Percentiles rank a stretch among this genome's conserved stretches.
Conservation (phyloP, 768 basidiomycete species). For the Baorangia bicolor region DNA sequence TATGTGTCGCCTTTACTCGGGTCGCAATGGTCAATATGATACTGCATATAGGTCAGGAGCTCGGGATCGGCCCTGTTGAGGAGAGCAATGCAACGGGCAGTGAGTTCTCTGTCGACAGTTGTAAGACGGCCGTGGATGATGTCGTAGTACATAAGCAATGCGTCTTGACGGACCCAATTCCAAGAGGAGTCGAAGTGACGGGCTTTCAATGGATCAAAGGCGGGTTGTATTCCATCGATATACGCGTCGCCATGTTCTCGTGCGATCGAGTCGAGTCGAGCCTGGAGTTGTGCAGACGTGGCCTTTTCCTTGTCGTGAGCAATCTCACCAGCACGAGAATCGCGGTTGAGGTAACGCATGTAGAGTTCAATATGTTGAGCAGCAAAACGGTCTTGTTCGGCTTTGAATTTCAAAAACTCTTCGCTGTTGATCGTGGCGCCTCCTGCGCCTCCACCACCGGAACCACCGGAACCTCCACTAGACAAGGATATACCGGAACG, state of each 20-base stretch:
- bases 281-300: constrained; percentile 68
- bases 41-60: constrained; percentile 93
- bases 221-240: constrained; percentile 91
- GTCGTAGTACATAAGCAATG: constrained; percentile 95
- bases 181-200: constrained; percentile 98
- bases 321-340: constrained; percentile 90
- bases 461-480: constrained; percentile 61
- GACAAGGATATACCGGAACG: constrained; percentile 85
- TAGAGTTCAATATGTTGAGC: constrained; percentile 93
- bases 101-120: constrained; percentile 94
- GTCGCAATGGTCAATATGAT: constrained; percentile 83
- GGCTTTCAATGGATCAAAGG: constrained; percentile 93
- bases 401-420: constrained; percentile 95
- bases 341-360: constrained; percentile 94
- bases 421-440: constrained; percentile 96
- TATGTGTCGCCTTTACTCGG: constrained; percentile 86
- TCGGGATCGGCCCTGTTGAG: constrained; percentile 97
- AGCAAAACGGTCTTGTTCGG: constrained; percentile 89
- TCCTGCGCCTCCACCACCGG: constrained; percentile 56
- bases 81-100: constrained; percentile 94
- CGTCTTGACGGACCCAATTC: constrained; percentile 99
- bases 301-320: constrained; percentile 86
- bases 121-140: constrained; percentile 95
- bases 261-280: constrained; percentile 82
- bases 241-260: constrained; percentile 94